Base-by-base conservation (phyloP, 345 rosid species). In the Euclidium syriacum region DNA sequence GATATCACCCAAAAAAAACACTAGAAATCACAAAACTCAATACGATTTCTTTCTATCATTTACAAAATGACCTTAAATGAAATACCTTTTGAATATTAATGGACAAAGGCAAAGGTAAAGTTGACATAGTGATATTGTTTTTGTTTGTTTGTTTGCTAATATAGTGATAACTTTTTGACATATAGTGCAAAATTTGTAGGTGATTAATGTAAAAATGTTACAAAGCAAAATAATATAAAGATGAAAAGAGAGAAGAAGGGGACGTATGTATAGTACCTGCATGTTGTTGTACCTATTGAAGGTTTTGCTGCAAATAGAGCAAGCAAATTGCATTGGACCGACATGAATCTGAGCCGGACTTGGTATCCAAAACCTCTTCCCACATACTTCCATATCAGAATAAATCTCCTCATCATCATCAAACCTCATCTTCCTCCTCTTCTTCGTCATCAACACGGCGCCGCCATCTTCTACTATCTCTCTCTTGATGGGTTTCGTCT, bases 201-300 rank as follows among this genome's bases (percentile, higher is more conserved):
- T 33, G 20, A 33, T 14, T 33, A 38, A 17, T 36, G 15, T 24
- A 22, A 47, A 61, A 6, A 22, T 64, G 5, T 46, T 36, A 51
- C 12, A 36, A 59, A 50, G 24, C 15, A 43, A 61, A n/a, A 52
- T 38, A 44, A 4, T n/a, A 64, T 15, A 30, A 20, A 41, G 34
- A 60, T 67, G 40, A 16, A 34, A 14, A 36, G 18, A 52, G 44
- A 15, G 35, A 61, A 15, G 34, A 47, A 15, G 35, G 54, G 12
- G 34, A 47, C 38, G 34, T 14, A n/a, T n/a, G 19, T 44, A 6
- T 10, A 55, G 25, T 67, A 90, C 99, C 97, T 94, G 97, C 99
- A 94, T 94, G 89, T 94, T 94, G 73, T 94, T 94, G 87, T 90
- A 94, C 71, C 99, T 80, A 77, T 94, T 94, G 88, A 94, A 94